Evolutionary conservation across 169 alveolate genomes (phyloP), one percentile per base, ranked within the genome.

Genomic region (Fabrea salina): DNA sequence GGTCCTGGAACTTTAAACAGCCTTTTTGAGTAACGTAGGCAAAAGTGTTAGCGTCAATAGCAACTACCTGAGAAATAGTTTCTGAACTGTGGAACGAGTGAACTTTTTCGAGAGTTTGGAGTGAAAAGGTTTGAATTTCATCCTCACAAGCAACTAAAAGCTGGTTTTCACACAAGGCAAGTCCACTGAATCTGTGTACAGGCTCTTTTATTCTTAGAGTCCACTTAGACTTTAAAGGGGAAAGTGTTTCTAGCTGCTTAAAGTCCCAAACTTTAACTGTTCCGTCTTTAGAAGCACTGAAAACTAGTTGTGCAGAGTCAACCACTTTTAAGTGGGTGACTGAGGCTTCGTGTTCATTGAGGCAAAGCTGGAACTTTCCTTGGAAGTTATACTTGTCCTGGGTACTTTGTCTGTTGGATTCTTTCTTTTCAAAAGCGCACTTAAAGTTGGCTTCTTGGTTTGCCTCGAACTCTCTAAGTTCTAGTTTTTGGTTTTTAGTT

Each of bases 251-350:
- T 8, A 68, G 78, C 30, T 44, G 78, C n/a, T 19, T 43, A 16
- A 61, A 35, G 50, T 35, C 32, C 78, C 78, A 68, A 11, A 43
- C n/a, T 47, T 30, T 68, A n/a, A 68, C 32, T n/a, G 41, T 44
- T 19, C 78, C 78, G 4, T 68, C 78, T 32, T 13, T n/a, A 32
- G 53, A 33, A 16, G 74, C 74, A 61, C 74, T 61, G 44, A 61
- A 8, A 16, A 61, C 16, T 11, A 3, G 25, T 0, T 61, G 0
- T 1, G 11, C 8, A 13, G 11, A 11, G 2, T 61, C 74, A 1
- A 61, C 32, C 7, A 37, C 50, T 13, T 19, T 8, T 13, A 61
- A n/a, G 3, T 61, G 43, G 0, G 74, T 33, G 22, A 61, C 74
- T 1, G 74, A 16, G 25, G 74, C 16, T 13, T 61, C 74, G 25